phyloP scores from a whole-genome alignment of 768 basidiomycete species.

The Tephrocybe rancida region DNA sequence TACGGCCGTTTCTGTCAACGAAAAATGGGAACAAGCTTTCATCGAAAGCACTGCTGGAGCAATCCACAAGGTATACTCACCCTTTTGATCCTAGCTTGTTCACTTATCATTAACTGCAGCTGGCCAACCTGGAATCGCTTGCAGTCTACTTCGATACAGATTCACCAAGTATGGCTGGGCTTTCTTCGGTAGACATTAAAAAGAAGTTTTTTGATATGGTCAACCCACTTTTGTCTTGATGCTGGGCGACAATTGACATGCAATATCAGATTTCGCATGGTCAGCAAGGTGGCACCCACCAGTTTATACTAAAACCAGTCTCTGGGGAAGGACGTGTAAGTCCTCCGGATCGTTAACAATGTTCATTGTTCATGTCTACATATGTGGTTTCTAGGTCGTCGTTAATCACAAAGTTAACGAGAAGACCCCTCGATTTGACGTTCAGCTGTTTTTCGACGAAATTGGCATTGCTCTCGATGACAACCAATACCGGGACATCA shows the following conservation, averaged over 20 bases:
- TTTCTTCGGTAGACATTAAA: slow-evolving; percentile 64
- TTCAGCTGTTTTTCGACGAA: slow-evolving; percentile 87
- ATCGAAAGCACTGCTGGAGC: slow-evolving; percentile 87
- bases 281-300: slow-evolving; percentile 66
- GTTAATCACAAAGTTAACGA: slow-evolving; percentile 80
- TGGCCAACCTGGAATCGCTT: slow-evolving; percentile 84
- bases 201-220: slow-evolving; percentile 79
- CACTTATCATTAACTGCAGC: slow-evolving; percentile 38
- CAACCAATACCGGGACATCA: slow-evolving; percentile 91
- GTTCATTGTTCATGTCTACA: neutral
- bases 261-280: slow-evolving; percentile 42
- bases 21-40: slow-evolving; percentile 86
- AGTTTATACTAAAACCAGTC: slow-evolving; percentile 94
- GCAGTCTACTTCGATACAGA: slow-evolving; percentile 97
- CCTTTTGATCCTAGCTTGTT: neutral
- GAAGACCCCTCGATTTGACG: slow-evolving; percentile 82
- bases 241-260: neutral
- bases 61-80: slow-evolving; percentile 76
- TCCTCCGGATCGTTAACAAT: slow-evolving; percentile 14
- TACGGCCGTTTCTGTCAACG: slow-evolving; percentile 87
- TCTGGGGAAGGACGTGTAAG: slow-evolving; percentile 90
- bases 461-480: slow-evolving; percentile 91
- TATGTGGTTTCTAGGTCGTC: slow-evolving; percentile 52
- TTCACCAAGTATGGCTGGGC: slow-evolving; percentile 73
- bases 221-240: slow-evolving; percentile 10